Evolutionary conservation across 352 stramenopile species (phyloP), one percentile per base, ranked within the genome.

Genomic region (Pythium folliculosum): DNA sequence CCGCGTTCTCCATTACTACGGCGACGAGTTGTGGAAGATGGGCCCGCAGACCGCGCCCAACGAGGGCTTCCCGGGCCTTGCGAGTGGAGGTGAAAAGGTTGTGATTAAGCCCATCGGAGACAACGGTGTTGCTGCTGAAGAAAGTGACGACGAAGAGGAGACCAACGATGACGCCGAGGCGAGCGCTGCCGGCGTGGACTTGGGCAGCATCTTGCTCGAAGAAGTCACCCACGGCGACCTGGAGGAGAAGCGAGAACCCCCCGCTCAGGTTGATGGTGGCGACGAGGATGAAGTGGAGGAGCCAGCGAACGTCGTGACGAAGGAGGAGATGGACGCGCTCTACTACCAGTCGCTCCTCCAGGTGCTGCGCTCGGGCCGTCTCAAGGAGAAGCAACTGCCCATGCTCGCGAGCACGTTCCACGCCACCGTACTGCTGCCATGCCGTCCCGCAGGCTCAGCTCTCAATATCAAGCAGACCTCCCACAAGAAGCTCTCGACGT

Each of bases 361-460:
- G 60, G 84, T 77, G 10, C 67, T 96, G 23, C 83, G 76, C 52
- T 73, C 77, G 0, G 65, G 51, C 8, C 70, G 62, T 0, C 61
- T 96, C 52, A 88, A 89, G 32, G 83, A 94, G 21, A 92, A 89
- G 49, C 80, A 92, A 1, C 60, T 94, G 49, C 88, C 88, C 13
- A 92, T 96, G 71, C 71, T 96, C 19, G 79, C 83, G 5, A 96
- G 79, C 40, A 84, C 76, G 23, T 94, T 96, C 64, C 82, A 94
- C 61, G 71, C 84, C 10, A 84, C 74, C 8, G 72, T 91, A 10
- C 47, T 96, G 27, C 68, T 96, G 17, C 84, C 86, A 1, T 82
- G 73, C 44, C 84, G 88, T 9, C 76, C 78, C 2, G 83, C 77
- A 1, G 81, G 77, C 13, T 63, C 77, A 16, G 77, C 74, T 13